phyloP scores from a whole-genome alignment of 2,329 filamentous ascomycete species.

The Alternaria incomplexa region DNA sequence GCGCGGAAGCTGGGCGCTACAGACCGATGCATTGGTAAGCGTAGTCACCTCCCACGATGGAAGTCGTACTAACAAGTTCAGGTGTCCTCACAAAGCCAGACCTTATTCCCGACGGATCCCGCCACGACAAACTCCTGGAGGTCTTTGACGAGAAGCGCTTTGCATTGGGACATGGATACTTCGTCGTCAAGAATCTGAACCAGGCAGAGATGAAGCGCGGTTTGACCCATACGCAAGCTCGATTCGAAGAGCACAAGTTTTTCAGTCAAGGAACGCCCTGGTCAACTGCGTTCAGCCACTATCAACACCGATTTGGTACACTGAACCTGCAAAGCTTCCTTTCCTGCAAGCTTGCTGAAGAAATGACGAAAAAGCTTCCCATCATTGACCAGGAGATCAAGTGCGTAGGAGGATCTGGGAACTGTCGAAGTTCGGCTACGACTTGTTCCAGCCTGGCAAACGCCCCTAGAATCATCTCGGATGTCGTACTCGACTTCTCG shows the following conservation, averaged over 20 bases:
- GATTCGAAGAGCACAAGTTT: slow-evolving; percentile 57
- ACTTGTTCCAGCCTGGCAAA: too few relatives aligned
- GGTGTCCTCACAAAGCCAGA: slow-evolving; percentile 90
- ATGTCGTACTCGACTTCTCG: slow-evolving; percentile 65
- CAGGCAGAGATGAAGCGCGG: slow-evolving; percentile 57
- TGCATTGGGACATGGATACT: slow-evolving; percentile 75
- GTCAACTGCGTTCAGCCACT: slow-evolving; percentile 49
- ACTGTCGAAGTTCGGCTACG: too few relatives aligned
- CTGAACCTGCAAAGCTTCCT: slow-evolving; percentile 56
- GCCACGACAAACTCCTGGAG: slow-evolving; percentile 61
- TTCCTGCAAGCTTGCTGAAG: slow-evolving; percentile 55
- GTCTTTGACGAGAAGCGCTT: slow-evolving; percentile 70
- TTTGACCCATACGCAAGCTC: slow-evolving; percentile 56
- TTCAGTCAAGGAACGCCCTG: slow-evolving; percentile 57
- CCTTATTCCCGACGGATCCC: slow-evolving; percentile 62
- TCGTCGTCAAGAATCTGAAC: slow-evolving; percentile 71
- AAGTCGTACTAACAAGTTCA: slow-evolving; percentile 41
- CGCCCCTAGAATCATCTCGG: slow-evolving; percentile 68
- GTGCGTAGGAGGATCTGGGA: too few relatives aligned
- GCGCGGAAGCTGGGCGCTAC: slow-evolving; percentile 43
- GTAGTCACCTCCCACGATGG: not conserved
- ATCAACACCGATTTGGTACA: slow-evolving; percentile 60
- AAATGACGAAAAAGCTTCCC: slow-evolving; percentile 51
- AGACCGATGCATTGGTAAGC: slow-evolving; percentile 50
- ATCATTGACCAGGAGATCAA: slow-evolving; percentile 54